Evolutionary conservation across 768 basidiomycete genomes (phyloP), one percentile per base, ranked within the genome.

Genomic region (Leccinum obscurum): DNA sequence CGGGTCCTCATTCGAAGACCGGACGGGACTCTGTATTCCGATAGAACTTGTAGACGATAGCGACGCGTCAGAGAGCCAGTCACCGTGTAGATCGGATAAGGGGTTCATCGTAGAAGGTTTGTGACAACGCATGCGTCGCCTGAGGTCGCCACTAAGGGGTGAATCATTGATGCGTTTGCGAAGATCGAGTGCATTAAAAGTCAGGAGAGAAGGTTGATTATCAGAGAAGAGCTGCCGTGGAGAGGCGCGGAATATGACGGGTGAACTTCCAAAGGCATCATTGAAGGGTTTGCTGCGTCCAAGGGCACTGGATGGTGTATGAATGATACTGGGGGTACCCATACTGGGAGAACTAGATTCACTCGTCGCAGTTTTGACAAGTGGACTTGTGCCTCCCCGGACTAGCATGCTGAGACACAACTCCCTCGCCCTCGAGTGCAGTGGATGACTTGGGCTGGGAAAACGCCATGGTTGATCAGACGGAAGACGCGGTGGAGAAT

Each of bases 401-500:
- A 83, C 79, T 30, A 90, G 77, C 81, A 88, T 83, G 57, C 83
- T 81, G 49, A 92, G 76, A 32, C 86, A 86, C 17, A 89, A 68
- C 58, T 90, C 87, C 37, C 84, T 82, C 15, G 83, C 80, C 41
- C 75, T 80, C 17, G 84, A 86, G 71, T 90, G 87, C 46, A 91
- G 74, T 2, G 89, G 89, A 67, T 92, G 89, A 58, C 87, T 89
- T 11, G 89, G 89, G 66, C 89, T 92, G 8, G 88, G 85, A 68
- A 86, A 90, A 39, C 88, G 84, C 90, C 90, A 92, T 3, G 90
- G 90, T 61, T 91, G 90, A 65, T 90, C 87, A 17, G 86, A 89
- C 6, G 89, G 88, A 24, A 87, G 82, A 10, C 84, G 87, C 1
- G 86, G 83, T 17, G 89, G 87, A 10, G 88, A 90, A 72, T 92